phyloP scores from a whole-genome alignment of 192 early-diverging fungal species.

The Thamnidium elegans region DNA sequence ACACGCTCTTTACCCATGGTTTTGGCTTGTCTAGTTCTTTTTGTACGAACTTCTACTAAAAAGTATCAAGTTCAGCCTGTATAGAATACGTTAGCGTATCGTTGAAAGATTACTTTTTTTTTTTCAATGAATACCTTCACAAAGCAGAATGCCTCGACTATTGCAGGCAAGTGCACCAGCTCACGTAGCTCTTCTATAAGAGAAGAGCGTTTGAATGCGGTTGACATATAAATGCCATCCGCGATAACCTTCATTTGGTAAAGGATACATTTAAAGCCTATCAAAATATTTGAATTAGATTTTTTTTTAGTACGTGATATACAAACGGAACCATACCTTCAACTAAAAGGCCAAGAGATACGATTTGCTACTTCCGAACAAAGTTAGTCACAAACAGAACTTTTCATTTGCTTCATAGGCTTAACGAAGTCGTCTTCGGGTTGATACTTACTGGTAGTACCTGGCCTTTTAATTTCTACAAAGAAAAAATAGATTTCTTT shows the following conservation, averaged over 20 bases:
- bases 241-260: background rate
- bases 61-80: background rate
- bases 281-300: slow-evolving; percentile 12
- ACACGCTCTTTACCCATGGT: background rate
- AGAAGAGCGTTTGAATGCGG: background rate
- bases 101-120: background rate
- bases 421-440: background rate
- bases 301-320: background rate
- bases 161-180: background rate
- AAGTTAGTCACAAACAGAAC: background rate
- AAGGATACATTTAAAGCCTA: slow-evolving; percentile 1
- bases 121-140: background rate
- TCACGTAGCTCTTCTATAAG: background rate
- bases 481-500: slow-evolving; percentile 1
- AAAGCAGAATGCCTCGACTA: background rate
- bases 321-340: background rate
- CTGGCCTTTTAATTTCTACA: background rate
- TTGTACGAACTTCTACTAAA: background rate
- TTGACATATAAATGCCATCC: background rate
- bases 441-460: background rate
- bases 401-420: slow-evolving; percentile 8
- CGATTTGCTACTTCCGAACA: background rate
- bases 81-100: background rate
- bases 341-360: background rate
- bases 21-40: background rate